Evolutionary conservation across 2,329 filamentous ascomycete genomes (phyloP), one percentile per base, ranked within the genome.

Genomic region (Torrubiella hemipterigena): DNA sequence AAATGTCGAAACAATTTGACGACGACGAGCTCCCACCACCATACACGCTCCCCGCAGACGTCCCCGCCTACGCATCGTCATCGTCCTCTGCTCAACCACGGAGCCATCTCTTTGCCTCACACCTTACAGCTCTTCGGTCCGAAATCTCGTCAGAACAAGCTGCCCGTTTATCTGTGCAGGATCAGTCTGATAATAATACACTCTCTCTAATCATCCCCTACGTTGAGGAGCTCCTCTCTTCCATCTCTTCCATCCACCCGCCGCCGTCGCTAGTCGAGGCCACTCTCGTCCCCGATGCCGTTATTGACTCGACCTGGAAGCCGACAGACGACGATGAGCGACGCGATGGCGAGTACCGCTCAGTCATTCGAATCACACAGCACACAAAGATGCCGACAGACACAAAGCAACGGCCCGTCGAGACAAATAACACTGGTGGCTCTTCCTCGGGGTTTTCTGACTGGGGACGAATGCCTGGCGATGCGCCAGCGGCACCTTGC

Each of bases 281-380:
- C 27, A 58, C 55, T 7, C 45, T 71, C 21, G 54, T 70, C 0
- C 66, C 67, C 0, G 56, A 43, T 3, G 42, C 44, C 5, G 59
- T 57, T 4, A 55, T 69, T 1, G 52, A 48, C 0, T 24, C 36
- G 1, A 43, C 38, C 2, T 63, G 60, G 58, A 33, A 25, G 12
- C 47, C 59, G 16, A 54, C 43, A 27, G 57, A 57, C 3, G 43
- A 45, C 7, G 46, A 46, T 7, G 48, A 56, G 5, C 40, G 41
- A 12, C 29, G 39, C 4, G 32, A 30, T 5, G 55, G 50, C 3
- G 51, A 57, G 27, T 30, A 54, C 1, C 46, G 52, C 2, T 42
- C 39, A 1, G 39, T 64, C 3, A 41, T 54, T 4, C 47, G 52
- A 8, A n/a, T 22, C 20, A 8, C 20, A n/a, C 8, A 22, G 20